Conservation (phyloP, 768 basidiomycete species). For the Pulveroboletus sp. region DNA sequence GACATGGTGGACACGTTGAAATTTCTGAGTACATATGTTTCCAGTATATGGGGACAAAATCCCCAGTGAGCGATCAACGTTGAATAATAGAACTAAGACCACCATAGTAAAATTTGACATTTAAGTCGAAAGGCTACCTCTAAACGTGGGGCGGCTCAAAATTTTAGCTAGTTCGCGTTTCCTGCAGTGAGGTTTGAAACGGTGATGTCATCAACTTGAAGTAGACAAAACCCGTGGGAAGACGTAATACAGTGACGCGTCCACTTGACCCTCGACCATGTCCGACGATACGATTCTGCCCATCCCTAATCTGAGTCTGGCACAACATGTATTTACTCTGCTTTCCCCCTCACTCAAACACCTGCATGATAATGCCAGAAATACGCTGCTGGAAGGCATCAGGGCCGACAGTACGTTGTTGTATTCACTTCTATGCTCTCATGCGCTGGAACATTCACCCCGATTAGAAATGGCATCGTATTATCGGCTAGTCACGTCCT, state of each 20-base stretch:
- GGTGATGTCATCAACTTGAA: too few species aligned
- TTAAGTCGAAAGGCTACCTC: too few species aligned
- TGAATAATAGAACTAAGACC: too few species aligned
- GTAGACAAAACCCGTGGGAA: slow-evolving; percentile 12
- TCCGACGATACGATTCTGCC: slow-evolving; percentile 83
- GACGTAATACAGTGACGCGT: slow-evolving; percentile 18
- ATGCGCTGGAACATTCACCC: slow-evolving; percentile 1
- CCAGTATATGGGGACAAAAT: too few species aligned
- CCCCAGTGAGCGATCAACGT: too few species aligned
- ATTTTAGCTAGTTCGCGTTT: too few species aligned
- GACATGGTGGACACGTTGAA: too few species aligned
- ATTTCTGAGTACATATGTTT: too few species aligned
- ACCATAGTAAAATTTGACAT: too few species aligned
- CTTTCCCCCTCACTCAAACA: slow-evolving; percentile 56
- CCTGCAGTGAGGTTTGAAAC: too few species aligned
- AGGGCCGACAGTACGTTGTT: slow-evolving; percentile 68
- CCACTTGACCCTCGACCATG: slow-evolving; percentile 41
- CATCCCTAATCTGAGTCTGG: slow-evolving; percentile 80
- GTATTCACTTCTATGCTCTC: background rate
- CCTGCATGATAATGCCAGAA: slow-evolving; percentile 66
- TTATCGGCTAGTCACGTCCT: slow-evolving; percentile 56
- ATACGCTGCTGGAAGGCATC: slow-evolving; percentile 68
- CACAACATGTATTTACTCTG: slow-evolving; percentile 78
- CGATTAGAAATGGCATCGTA: slow-evolving; percentile 85
- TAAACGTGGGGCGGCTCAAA: too few species aligned